phyloP scores from a whole-genome alignment of 805 yeast genomes.

The Starmerella bacillaris region DNA sequence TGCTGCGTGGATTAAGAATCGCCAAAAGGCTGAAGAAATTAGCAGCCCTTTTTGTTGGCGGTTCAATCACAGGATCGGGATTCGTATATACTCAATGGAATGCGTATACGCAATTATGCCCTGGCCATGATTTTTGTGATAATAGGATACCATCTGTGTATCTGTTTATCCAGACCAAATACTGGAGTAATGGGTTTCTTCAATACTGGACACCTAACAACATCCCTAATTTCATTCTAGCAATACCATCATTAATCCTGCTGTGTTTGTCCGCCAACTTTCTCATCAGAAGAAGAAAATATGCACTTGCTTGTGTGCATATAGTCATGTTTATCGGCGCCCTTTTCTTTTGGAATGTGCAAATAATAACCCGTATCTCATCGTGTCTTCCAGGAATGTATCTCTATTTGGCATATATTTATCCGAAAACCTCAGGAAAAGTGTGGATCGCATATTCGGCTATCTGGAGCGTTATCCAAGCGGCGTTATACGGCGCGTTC shows the following conservation, averaged over 20 bases:
- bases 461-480: slow-evolving; percentile 51
- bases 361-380: slow-evolving; percentile 63
- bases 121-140: slow-evolving; percentile 63
- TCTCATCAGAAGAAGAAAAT: slow-evolving; percentile 17
- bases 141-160: slow-evolving; percentile 40
- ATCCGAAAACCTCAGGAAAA: slow-evolving; percentile 18
- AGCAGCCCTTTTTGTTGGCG: slow-evolving; percentile 32
- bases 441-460: slow-evolving; percentile 33
- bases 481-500: slow-evolving; percentile 60
- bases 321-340: slow-evolving; percentile 32
- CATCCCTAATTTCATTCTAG: slow-evolving; percentile 65
- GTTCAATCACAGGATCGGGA: slow-evolving; percentile 33
- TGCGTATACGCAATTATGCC: slow-evolving; percentile 49
- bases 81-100: slow-evolving; percentile 32
- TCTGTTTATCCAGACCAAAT: slow-evolving; percentile 52
- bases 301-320: slow-evolving; percentile 20
- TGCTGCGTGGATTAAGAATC: not conserved
- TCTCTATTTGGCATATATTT: slow-evolving; percentile 46
- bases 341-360: slow-evolving; percentile 57
- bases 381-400: slow-evolving; percentile 58
- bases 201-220: slow-evolving; percentile 69
- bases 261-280: slow-evolving; percentile 26
- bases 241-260: slow-evolving; percentile 44
- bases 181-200: slow-evolving; percentile 76
- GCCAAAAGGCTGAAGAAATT: not conserved